phyloP scores from a whole-genome alignment of 2,329 filamentous ascomycete species.

The Byssothecium circinans region DNA sequence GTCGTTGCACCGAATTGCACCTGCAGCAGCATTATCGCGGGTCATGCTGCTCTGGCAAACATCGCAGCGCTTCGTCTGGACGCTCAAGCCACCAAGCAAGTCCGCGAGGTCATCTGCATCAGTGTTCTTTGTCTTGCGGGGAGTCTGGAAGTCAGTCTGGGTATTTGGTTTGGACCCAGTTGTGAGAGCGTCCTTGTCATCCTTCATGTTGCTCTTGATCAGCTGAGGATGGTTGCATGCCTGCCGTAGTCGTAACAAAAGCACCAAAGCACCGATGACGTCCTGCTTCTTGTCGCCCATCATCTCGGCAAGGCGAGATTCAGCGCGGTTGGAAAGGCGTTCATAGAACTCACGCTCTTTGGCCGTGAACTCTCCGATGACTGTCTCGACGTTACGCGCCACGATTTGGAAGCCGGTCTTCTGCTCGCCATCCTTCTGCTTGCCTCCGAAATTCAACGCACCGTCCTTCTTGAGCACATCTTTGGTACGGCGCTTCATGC shows the following conservation, averaged over 20 bases:
- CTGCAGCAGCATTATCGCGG: conserved; percentile 55
- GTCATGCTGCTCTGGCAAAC: conserved; percentile 75
- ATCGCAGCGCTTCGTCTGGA: conserved; percentile 77
- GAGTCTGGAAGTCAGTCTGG: conserved; percentile 36
- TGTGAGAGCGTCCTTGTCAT: conserved; percentile 82
- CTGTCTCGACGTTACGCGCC: conserved; percentile 80
- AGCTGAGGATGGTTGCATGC: conserved; percentile 93
- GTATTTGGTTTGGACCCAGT: conserved; percentile 57
- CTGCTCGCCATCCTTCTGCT: conserved; percentile 58
- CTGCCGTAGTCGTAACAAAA: conserved; percentile 87
- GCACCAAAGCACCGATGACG: conserved; percentile 90
- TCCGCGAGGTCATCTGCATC: conserved; percentile 84
- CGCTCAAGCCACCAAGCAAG: conserved; percentile 80
- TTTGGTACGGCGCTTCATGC: conserved; percentile 99
- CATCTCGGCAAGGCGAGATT: conserved; percentile 85
- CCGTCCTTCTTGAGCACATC: conserved; percentile 90
- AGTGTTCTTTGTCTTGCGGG: conserved; percentile 51
- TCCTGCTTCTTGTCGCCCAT: conserved; percentile 78
- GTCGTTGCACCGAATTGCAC: conserved; percentile 66
- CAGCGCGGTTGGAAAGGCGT: conserved; percentile 78
- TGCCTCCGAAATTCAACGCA: conserved; percentile 75
- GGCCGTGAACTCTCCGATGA: conserved; percentile 75
- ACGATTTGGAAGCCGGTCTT: conserved; percentile 84
- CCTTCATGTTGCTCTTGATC: conserved; percentile 79
- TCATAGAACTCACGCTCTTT: conserved; percentile 86